Evolutionary conservation across 2,329 filamentous ascomycete genomes (phyloP).

Genomic region (Exophiala mesophila): DNA sequence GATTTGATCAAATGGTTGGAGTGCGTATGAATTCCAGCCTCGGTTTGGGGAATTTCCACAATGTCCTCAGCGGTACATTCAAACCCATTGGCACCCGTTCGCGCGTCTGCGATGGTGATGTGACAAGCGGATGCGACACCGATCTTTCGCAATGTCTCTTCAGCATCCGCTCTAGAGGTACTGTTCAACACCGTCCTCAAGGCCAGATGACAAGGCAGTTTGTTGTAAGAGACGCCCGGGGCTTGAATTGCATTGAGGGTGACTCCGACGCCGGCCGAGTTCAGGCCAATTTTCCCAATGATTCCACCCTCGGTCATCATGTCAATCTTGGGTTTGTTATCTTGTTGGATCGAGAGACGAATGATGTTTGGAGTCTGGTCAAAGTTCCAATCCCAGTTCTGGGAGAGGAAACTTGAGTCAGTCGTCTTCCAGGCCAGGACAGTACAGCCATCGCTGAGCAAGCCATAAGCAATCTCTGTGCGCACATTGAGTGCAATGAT

Average conservation of each 20-base stretch:
- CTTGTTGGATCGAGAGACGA: conserved; percentile 44
- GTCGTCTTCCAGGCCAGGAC: conserved; percentile 48
- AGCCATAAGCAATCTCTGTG: conserved; percentile 55
- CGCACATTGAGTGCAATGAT: conserved; percentile 57
- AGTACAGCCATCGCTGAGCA: conserved; percentile 56
- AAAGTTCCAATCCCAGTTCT: conserved; percentile 56
- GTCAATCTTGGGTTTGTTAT: conserved; percentile 44
- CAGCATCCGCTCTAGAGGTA: conserved; percentile 41
- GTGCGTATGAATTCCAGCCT: conserved; percentile 36
- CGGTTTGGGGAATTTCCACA: conserved; percentile 23
- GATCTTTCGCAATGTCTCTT: conserved; percentile 38
- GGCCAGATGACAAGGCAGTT: conserved; percentile 52
- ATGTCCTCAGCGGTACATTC: conserved; percentile 42
- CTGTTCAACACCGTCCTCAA: conserved; percentile 51
- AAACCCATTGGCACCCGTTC: conserved; percentile 42
- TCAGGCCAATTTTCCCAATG: conserved; percentile 57
- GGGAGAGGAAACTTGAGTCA: conserved; percentile 41
- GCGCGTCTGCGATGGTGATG: conserved; percentile 49
- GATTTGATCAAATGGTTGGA: conserved; percentile 42
- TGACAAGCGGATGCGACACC: conserved; percentile 53
- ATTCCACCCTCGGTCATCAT: conserved; percentile 56
- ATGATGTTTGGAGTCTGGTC: conserved; percentile 49
- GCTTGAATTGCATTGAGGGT: conserved; percentile 54
- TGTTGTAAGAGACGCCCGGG: conserved; percentile 43
- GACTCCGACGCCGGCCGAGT: conserved; percentile 50